These are phyloP conservation scores for Talaromyces adpressus DNA, from an alignment of 495 filamentous ascomycete genomes.

Conservation along the genomic window DNA sequence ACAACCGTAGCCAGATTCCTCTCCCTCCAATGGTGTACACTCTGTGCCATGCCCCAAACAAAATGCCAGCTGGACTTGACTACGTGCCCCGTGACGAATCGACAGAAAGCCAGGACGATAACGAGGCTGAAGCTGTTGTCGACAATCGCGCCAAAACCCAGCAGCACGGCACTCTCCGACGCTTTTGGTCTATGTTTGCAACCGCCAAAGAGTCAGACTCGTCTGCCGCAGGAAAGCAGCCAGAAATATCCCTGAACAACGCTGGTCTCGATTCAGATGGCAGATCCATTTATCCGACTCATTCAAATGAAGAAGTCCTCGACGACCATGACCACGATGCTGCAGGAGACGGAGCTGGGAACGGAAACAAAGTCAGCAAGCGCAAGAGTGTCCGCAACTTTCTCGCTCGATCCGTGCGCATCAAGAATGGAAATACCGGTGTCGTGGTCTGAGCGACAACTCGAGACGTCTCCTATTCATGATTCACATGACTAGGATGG, in stretches of 20 bases:
- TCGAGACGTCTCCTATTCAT: background rate
- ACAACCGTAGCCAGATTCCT: background rate
- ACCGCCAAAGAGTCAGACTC: background rate
- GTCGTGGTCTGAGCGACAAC: background rate
- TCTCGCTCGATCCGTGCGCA: background rate
- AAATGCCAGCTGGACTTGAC: background rate
- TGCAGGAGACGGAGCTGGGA: background rate
- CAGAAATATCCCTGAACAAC: background rate
- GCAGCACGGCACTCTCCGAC: background rate
- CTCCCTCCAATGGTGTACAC: background rate
- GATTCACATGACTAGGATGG: background rate
- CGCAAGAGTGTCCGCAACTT: conserved; percentile 5
- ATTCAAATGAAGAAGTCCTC: background rate
- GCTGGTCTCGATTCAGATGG: background rate
- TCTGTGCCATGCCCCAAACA: background rate
- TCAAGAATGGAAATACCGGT: background rate
- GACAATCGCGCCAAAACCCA: background rate
- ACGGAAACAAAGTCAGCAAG: background rate
- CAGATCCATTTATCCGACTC: background rate
- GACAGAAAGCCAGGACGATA: background rate
- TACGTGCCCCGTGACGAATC: background rate
- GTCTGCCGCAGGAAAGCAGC: background rate
- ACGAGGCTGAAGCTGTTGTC: background rate
- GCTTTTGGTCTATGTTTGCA: background rate
- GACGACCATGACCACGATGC: background rate